Base-by-base conservation (phyloP, 495 filamentous ascomycete species). In the Baudoinia panamericana region DNA sequence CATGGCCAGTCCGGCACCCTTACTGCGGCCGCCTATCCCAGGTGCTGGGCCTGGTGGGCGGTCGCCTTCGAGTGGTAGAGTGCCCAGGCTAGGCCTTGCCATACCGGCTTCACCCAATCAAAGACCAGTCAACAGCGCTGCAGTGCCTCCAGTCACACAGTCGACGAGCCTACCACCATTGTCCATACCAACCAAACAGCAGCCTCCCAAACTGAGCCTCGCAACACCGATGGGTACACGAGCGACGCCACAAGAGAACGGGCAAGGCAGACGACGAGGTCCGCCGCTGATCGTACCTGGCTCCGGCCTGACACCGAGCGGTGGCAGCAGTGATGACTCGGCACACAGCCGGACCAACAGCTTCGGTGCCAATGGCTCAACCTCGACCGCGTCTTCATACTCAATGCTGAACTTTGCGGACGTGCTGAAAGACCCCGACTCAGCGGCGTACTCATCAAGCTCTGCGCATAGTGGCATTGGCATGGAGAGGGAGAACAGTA, bases 151-250 rank as follows among this genome's bases (percentile, higher is more conserved):
- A 13, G 22, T 54, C 26, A 16, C 31, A 8, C 30, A 20, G 36
- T 43, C 22, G 11, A 41, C 23, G 33, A 18, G 28, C 10, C 15
- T 51, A 19, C 53, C 50, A 10, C 50, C 50, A 2, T 20, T 50
- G 15, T 3, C 34, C 7, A 49, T 49, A 30, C 46, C 62, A 7
- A 52, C 45, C 39, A 46, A 42, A 48, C 61, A 47, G 42, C 57
- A 60, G 13, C 73, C 72, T 13, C 86, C 85, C 12, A 70, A 73
- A 35, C 70, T 94, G 13, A 77, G 80, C 49, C 67, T 94, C 20
- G 81, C 82, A 5, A 93, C 85, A 10, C 86, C 86, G 11, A 82
- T 81, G 78, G 82, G 83, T 28, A 82, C 72, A 61, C 73, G 67
- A 45, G 63, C 69, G 40, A 72, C 73, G 24, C 77, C 82, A 5